Base-by-base conservation (phyloP, 345 rosid species). In the Syzygium aqueum region DNA sequence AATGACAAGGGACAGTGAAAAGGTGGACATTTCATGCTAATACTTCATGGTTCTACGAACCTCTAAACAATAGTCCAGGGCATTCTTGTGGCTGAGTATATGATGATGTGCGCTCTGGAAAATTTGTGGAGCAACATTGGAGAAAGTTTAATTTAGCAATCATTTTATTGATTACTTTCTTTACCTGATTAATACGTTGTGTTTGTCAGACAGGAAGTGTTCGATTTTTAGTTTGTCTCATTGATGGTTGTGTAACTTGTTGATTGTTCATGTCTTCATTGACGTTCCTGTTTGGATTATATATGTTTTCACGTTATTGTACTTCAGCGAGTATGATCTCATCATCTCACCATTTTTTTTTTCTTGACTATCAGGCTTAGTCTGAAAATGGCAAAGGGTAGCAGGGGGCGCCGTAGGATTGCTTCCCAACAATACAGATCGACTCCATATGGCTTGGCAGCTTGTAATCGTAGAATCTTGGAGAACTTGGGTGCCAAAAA, bases 371-470 rank as follows among this genome's bases (percentile, higher is more conserved):
- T 73, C 11, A 73, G 82, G 11, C 13, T 19, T 19, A 73, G 82
- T 73, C 82, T 73, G 82, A 73, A 5, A 73, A 73, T 73, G 82
- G 82, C 82, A 73, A 73, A 73, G 82, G 95, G 91, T 90, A 89
- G 92, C 93, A 94, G 90, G 86, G 92, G 89, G 86, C 91, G 91
- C 85, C 94, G 94, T 61, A 93, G 95, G 89, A 49, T 88, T 91
- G 89, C 94, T 85, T 94, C 91, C 10, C 92, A 94, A 46, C 93
- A 89, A 56, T 86, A 89, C 87, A 94, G 94, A 89, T 86, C 89
- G 57, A 88, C 93, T 22, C 99, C 97, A 14, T 96, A 93, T 90
- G 90, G 90, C 6, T 86, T 91, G 63, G 84, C 91, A 40, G 90
- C 93, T 57, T 89, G 91, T 63, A 88, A 89, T 28, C 93, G 85